Percentiles rank a stretch among this genome's conserved stretches.
Evolutionary conservation across 2,329 filamentous ascomycete species (phyloP).

Genomic region (Colletotrichum sansevieriae): DNA sequence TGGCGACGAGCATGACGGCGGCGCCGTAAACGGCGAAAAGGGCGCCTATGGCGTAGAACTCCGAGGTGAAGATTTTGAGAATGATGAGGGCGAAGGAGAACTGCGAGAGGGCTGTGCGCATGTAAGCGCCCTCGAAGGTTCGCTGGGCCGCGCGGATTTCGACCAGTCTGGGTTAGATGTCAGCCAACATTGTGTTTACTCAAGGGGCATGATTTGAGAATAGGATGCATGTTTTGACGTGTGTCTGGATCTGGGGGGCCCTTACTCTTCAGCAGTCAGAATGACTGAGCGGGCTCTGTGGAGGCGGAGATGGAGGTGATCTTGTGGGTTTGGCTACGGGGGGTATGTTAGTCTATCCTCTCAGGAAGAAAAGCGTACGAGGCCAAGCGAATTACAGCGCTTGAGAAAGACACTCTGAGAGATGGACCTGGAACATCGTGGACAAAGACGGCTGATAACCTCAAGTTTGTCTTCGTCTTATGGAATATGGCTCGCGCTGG

Average conservation of each 20-base stretch:
- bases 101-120: conserved; percentile 92
- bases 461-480: no score
- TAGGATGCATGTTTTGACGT: neutral
- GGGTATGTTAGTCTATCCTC: neutral
- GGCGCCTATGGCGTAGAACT: conserved; percentile 98
- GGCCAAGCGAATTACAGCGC: conserved; percentile 1
- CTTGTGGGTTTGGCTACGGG: conserved; percentile 72
- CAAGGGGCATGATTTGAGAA: neutral
- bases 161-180: conserved; percentile 71
- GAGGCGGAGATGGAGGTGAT: conserved; percentile 82
- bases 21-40: conserved; percentile 93
- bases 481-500: no score
- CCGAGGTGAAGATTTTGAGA: conserved; percentile 94
- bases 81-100: conserved; percentile 96
- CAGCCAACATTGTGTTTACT: neutral
- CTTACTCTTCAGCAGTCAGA: conserved; percentile 81
- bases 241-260: no score
- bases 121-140: conserved; percentile 97
- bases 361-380: neutral
- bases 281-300: conserved; percentile 88
- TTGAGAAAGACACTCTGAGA: neutral
- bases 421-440: conserved; percentile 39
- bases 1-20: conserved; percentile 83
- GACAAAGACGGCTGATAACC: neutral
- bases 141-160: conserved; percentile 95